Percentiles rank a stretch among this genome's conserved stretches.
phyloP scores from a whole-genome alignment of 345 rosid species.

The Eutrema heterophyllum region DNA sequence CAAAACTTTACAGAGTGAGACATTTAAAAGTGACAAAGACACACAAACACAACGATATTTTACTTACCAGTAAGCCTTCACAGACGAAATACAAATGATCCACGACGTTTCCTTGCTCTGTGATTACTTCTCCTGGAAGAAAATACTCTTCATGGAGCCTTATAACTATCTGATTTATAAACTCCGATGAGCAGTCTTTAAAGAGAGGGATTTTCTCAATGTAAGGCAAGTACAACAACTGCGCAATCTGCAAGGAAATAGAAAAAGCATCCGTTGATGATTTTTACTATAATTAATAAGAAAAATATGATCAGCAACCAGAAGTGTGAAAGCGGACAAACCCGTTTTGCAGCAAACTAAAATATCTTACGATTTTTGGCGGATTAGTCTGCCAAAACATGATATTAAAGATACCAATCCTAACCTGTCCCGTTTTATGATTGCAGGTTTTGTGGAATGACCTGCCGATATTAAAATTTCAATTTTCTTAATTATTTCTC shows the following conservation, averaged over 20 bases:
- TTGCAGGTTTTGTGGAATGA: too few species aligned
- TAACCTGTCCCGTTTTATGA: too few species aligned
- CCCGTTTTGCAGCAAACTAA: too few species aligned
- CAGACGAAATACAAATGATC: constrained; percentile 95
- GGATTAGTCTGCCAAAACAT: too few species aligned
- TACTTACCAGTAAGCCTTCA: constrained; percentile 74
- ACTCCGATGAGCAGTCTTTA: constrained; percentile 73
- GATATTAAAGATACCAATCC: too few species aligned
- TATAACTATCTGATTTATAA: constrained; percentile 75
- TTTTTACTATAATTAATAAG: too few species aligned
- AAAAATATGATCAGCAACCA: too few species aligned
- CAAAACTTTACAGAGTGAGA: neutral
- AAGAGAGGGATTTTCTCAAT: constrained; percentile 59
- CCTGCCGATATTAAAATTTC: too few species aligned
- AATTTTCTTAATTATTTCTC: too few species aligned
- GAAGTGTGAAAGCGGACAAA: too few species aligned
- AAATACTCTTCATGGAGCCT: constrained; percentile 94
- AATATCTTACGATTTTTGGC: too few species aligned
- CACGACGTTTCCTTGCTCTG: constrained; percentile 84
- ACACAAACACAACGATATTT: constrained; percentile 8
- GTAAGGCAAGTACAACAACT: constrained; percentile 54
- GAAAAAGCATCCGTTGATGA: neutral
- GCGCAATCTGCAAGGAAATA: constrained; percentile 53
- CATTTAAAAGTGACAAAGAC: neutral
- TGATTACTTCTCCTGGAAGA: constrained; percentile 92